These are phyloP conservation scores for Alternaria consortialis DNA, from an alignment of 2,329 filamentous ascomycete species.

Conservation along the genomic window DNA sequence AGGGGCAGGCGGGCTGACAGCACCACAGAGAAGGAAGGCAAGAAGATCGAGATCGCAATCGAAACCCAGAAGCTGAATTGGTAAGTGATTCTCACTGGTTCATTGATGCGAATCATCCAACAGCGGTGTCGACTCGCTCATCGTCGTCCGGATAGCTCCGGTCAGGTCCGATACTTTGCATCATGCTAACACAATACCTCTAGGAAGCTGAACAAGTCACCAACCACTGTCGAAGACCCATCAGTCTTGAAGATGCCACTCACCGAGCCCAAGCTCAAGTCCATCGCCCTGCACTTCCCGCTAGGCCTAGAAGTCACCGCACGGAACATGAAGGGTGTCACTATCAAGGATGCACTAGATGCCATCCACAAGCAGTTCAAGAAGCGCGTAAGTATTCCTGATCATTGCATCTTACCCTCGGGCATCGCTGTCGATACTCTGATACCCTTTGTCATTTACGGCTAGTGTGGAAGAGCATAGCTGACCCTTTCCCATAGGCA, in stretches of 20 bases:
- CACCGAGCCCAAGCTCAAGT: constrained; percentile 84
- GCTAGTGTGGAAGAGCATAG: background rate
- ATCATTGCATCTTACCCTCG: background rate
- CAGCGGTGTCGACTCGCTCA: constrained; percentile 1
- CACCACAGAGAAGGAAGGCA: constrained; percentile 73
- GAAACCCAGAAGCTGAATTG: constrained; percentile 91
- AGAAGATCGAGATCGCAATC: constrained; percentile 75
- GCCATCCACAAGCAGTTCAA: constrained; percentile 96
- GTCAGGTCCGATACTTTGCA: constrained; percentile 1
- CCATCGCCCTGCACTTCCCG: constrained; percentile 92
- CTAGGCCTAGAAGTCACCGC: constrained; percentile 87
- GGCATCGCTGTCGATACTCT: background rate
- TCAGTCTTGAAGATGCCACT: constrained; percentile 83
- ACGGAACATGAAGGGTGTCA: constrained; percentile 91
- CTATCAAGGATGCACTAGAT: constrained; percentile 95
- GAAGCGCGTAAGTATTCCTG: constrained; percentile 76
- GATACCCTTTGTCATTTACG: background rate
- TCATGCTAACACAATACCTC: constrained; percentile 25
- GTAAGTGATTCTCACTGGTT: constrained; percentile 61
- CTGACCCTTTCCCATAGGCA: constrained; percentile 57
- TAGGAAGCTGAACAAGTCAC: constrained; percentile 95
- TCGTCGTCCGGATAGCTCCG: constrained; percentile 19
- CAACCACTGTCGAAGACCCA: constrained; percentile 80
- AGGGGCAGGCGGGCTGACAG: constrained; percentile 48
- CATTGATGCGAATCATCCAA: background rate